Percentiles rank a stretch among this genome's conserved stretches.
These are phyloP conservation scores for Monosporascus sp. DNA, from an alignment of 2,329 filamentous ascomycete species.

Conservation along the genomic window DNA sequence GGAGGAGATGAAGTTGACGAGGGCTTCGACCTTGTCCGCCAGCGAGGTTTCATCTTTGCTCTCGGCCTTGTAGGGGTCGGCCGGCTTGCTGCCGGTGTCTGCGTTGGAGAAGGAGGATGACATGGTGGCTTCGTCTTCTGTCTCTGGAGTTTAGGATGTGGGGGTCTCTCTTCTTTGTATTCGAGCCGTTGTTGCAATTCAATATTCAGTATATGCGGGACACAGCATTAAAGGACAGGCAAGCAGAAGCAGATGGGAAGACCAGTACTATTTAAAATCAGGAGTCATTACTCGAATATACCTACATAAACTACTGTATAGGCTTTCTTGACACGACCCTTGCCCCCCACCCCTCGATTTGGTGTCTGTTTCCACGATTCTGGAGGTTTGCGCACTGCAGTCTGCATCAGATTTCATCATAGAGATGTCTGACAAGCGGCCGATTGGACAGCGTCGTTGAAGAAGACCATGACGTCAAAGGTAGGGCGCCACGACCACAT, in stretches of 20 bases:
- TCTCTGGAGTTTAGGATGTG: too few species aligned
- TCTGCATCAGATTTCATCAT: constrained; percentile 16
- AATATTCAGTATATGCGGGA: too few species aligned
- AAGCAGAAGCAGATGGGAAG: too few species aligned
- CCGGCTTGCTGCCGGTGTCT: constrained; percentile 54
- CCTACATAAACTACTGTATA: too few species aligned
- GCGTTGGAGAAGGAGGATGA: constrained; percentile 49
- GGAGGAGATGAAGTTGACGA: constrained; percentile 53
- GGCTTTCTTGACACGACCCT: too few species aligned
- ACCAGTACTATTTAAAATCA: too few species aligned
- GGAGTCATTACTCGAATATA: too few species aligned
- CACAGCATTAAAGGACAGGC: too few species aligned
- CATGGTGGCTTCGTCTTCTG: constrained; percentile 29
- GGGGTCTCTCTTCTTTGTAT: not conserved
- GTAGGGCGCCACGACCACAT: not conserved
- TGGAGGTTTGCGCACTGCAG: not conserved
- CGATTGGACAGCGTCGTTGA: too few species aligned
- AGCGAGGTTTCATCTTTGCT: constrained; percentile 48
- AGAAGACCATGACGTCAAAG: constrained; percentile 15
- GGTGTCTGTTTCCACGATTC: not conserved
- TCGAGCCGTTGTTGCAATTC: not conserved
- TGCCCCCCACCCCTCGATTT: not conserved
- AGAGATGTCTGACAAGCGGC: constrained; percentile 2
- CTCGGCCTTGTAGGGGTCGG: constrained; percentile 68
- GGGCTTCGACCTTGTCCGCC: constrained; percentile 60